Evolutionary conservation across 2,329 filamentous ascomycete species (phyloP).

Genomic region (Endoconidiophora polonica): DNA sequence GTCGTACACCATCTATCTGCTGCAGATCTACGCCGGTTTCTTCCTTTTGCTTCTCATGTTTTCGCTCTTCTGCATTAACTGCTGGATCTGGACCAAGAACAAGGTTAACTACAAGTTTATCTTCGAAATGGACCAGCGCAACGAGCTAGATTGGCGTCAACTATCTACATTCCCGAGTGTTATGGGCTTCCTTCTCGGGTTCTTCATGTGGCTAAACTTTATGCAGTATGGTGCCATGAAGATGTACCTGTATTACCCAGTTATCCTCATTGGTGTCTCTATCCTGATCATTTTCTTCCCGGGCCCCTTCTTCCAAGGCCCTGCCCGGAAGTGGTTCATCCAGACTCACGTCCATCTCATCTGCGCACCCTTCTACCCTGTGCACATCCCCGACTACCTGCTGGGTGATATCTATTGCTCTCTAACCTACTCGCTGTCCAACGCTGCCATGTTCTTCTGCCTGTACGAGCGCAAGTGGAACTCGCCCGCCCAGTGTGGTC

Average conservation of each 20-base stretch:
- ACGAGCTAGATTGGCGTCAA: constrained; percentile 79
- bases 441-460: constrained; percentile 87
- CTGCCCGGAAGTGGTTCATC: constrained; percentile 68
- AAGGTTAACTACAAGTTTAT: constrained; percentile 96
- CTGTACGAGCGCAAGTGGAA: constrained; percentile 69
- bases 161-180: constrained; percentile 74
- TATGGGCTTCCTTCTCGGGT: constrained; percentile 59
- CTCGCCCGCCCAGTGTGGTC: constrained; percentile 64
- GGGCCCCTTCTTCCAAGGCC: constrained; percentile 53
- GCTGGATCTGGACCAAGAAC: constrained; percentile 62
- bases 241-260: constrained; percentile 74
- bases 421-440: constrained; percentile 59
- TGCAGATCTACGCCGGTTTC: constrained; percentile 88
- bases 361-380: constrained; percentile 72
- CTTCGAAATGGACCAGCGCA: constrained; percentile 83
- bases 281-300: constrained; percentile 59
- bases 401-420: constrained; percentile 97
- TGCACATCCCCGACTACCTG: constrained; percentile 96
- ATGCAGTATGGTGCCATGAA: constrained; percentile 43
- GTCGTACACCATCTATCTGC: constrained; percentile 45
- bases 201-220: constrained; percentile 86
- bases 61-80: constrained; percentile 70
- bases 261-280: constrained; percentile 58
- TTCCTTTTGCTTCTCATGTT: constrained; percentile 71
- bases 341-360: constrained; percentile 82